Conservation (phyloP, 1,284 basidiomycete species). For the Ustilago vetiveriae region DNA sequence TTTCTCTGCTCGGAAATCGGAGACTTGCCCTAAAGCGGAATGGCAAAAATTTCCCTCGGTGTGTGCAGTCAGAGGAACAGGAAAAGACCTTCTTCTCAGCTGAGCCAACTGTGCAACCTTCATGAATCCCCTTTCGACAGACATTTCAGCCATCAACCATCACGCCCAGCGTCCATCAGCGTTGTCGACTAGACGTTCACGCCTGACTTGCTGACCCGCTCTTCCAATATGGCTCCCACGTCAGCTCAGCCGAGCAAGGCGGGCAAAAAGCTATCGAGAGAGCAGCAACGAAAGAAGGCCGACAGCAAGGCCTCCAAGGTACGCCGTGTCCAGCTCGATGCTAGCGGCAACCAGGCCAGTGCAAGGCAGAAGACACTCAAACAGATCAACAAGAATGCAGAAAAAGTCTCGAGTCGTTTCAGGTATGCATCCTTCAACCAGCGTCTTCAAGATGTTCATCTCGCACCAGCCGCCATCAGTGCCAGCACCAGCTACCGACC, state of each 20-base stretch:
- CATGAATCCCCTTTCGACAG: too few relatives aligned
- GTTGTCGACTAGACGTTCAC: too few relatives aligned
- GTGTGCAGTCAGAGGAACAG: too few relatives aligned
- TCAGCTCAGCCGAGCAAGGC: slow-evolving; percentile 24
- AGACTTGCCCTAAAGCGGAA: not conserved
- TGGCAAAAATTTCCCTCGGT: slow-evolving; percentile 28
- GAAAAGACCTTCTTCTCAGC: slow-evolving; percentile 2
- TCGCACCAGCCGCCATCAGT: slow-evolving; percentile 49
- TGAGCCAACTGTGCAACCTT: too few relatives aligned
- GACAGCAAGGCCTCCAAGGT: slow-evolving; percentile 43
- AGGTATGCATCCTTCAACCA: slow-evolving; percentile 66
- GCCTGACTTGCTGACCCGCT: too few relatives aligned
- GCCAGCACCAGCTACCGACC: slow-evolving; percentile 46
- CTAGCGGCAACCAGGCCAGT: slow-evolving; percentile 37
- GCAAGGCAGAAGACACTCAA: slow-evolving; percentile 49
- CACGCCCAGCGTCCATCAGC: too few relatives aligned
- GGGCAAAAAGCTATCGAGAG: slow-evolving; percentile 43
- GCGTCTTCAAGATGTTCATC: slow-evolving; percentile 60
- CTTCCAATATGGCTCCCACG: slow-evolving; percentile 26
- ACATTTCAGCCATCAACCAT: too few relatives aligned
- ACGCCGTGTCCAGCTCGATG: slow-evolving; percentile 38
- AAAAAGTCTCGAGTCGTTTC: slow-evolving; percentile 48
- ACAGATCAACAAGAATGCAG: slow-evolving; percentile 46
- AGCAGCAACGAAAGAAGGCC: slow-evolving; percentile 42
- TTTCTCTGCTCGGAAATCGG: slow-evolving; percentile 25